These are phyloP conservation scores for Leptodontidium sp. DNA, from an alignment of 2,329 filamentous ascomycete genomes.

Conservation along the genomic window DNA sequence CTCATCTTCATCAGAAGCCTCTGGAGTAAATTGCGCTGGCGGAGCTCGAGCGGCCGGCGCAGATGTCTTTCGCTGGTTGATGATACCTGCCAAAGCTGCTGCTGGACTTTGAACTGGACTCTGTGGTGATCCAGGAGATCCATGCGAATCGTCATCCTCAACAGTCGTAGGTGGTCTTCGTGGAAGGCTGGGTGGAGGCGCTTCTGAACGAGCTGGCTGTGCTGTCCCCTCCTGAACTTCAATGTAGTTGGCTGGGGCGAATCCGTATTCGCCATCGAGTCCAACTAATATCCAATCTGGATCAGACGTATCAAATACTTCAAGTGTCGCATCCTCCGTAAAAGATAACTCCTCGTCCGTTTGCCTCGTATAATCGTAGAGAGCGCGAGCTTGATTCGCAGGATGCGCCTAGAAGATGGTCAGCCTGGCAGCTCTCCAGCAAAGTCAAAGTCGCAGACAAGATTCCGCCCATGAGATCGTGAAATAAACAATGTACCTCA, in stretches of 20 bases:
- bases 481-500: neutral
- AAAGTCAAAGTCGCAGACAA: neutral
- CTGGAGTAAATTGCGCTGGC: slow-evolving; percentile 68
- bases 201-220: slow-evolving; percentile 42
- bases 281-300: slow-evolving; percentile 97
- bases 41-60: slow-evolving; percentile 54
- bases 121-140: slow-evolving; percentile 38
- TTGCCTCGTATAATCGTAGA: slow-evolving; percentile 97
- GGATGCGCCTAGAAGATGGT: slow-evolving; percentile 64
- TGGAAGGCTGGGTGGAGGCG: slow-evolving; percentile 47
- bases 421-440: slow-evolving; percentile 22
- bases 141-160: slow-evolving; percentile 40
- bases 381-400: slow-evolving; percentile 78
- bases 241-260: slow-evolving; percentile 96
- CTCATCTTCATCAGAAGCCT: slow-evolving; percentile 73
- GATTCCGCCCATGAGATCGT: neutral
- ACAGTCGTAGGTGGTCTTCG: slow-evolving; percentile 49
- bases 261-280: slow-evolving; percentile 84
- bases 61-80: slow-evolving; percentile 49
- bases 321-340: slow-evolving; percentile 82
- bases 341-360: slow-evolving; percentile 98
- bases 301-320: slow-evolving; percentile 90
- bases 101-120: slow-evolving; percentile 44
- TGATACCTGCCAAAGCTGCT: slow-evolving; percentile 62
- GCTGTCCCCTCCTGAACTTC: slow-evolving; percentile 64